Evolutionary conservation across 805 yeast species (phyloP).

Genomic region (Nakazawaea wickerhamii): DNA sequence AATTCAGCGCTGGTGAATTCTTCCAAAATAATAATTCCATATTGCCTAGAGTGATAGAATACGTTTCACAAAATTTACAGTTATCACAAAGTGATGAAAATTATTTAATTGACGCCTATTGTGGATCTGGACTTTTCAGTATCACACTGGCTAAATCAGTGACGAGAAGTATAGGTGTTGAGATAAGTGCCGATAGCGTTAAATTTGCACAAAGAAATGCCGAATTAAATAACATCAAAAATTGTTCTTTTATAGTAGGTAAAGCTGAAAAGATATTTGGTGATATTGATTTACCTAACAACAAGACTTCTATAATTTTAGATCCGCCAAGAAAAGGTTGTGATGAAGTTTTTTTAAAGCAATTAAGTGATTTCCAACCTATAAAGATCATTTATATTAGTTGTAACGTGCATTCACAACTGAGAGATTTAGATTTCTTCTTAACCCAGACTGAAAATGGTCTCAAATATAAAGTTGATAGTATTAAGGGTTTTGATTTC

Average conservation of each 20-base stretch:
- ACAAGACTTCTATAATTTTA: slow-evolving; percentile 79
- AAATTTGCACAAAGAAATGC: slow-evolving; percentile 84
- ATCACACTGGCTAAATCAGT: slow-evolving; percentile 79
- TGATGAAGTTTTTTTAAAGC: slow-evolving; percentile 81
- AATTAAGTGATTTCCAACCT: slow-evolving; percentile 78
- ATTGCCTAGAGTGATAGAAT: slow-evolving; percentile 73
- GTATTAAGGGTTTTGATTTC: slow-evolving; percentile 91
- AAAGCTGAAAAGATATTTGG: slow-evolving; percentile 88
- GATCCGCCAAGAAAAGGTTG: slow-evolving; percentile 99
- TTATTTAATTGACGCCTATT: slow-evolving; percentile 87
- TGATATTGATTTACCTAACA: slow-evolving; percentile 67
- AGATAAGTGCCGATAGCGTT: slow-evolving; percentile 86
- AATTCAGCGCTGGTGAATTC: slow-evolving; percentile 91
- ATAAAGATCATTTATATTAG: slow-evolving; percentile 89
- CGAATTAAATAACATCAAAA: slow-evolving; percentile 61
- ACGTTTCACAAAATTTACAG: slow-evolving; percentile 68
- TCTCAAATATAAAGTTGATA: slow-evolving; percentile 60
- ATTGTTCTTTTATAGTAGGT: slow-evolving; percentile 83
- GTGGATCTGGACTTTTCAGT: slow-evolving; percentile 93
- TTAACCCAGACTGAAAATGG: slow-evolving; percentile 63
- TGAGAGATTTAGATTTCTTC: slow-evolving; percentile 86
- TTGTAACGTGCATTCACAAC: slow-evolving; percentile 97
- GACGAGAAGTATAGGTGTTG: slow-evolving; percentile 88
- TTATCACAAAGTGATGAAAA: slow-evolving; percentile 37
- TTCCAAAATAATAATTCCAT: slow-evolving; percentile 95